phyloP scores from a whole-genome alignment of 805 yeast genomes.

The Dipodascus albidus region DNA sequence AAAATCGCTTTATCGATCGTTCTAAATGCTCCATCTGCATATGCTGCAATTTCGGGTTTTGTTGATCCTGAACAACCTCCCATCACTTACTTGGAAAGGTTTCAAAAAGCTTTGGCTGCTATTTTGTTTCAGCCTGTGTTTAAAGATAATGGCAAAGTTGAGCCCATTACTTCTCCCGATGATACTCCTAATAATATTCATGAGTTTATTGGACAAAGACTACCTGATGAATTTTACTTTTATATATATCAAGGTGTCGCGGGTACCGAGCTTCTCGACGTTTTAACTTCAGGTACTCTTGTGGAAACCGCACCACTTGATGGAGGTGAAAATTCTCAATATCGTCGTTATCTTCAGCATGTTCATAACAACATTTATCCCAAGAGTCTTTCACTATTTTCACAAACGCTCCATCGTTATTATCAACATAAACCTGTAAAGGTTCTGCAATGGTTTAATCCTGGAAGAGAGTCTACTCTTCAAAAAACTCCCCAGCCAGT shows the following conservation, averaged over 20 bases:
- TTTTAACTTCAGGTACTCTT: conserved; percentile 52
- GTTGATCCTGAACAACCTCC: conserved; percentile 12
- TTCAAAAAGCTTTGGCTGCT: conserved; percentile 58
- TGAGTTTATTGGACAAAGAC: conserved; percentile 68
- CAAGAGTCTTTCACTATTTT: conserved; percentile 51
- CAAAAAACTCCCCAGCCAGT: conserved; percentile 12
- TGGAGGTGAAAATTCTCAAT: conserved; percentile 46
- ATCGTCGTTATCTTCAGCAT: conserved; percentile 34
- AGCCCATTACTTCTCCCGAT: conserved; percentile 37
- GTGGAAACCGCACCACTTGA: conserved; percentile 58
- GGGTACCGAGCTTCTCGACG: conserved; percentile 50
- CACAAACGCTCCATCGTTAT: conserved; percentile 69
- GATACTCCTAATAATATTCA: conserved; percentile 69
- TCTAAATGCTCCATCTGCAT: conserved; percentile 20
- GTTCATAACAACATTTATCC: conserved; percentile 38
- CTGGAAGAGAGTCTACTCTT: conserved; percentile 28
- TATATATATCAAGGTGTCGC: conserved; percentile 71
- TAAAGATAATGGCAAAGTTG: conserved; percentile 56
- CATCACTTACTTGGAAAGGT: conserved; percentile 32
- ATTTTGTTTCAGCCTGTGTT: conserved; percentile 66
- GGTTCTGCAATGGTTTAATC: conserved; percentile 45
- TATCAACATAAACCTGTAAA: conserved; percentile 63
- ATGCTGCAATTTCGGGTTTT: conserved; percentile 19
- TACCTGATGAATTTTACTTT: conserved; percentile 77
- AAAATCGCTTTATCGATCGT: conserved; percentile 20